Evolutionary conservation across 2,329 filamentous ascomycete genomes (phyloP).

Genomic region (Calonectria pseudoreteaudii): DNA sequence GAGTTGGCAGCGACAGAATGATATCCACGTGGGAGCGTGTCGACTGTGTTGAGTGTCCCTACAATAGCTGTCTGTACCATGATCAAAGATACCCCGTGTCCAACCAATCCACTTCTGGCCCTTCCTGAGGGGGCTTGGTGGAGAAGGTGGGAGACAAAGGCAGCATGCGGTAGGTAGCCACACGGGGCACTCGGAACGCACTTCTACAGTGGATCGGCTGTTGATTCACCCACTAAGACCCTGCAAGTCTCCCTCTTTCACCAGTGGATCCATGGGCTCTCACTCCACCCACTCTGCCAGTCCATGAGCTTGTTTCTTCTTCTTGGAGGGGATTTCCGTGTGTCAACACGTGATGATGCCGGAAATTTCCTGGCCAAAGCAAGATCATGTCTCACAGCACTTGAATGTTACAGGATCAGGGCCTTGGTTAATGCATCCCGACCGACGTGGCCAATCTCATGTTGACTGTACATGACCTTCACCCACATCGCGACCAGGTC

Average conservation of each 20-base stretch:
- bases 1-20: conserved; percentile 17
- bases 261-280: not conserved
- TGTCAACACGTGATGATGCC: not conserved
- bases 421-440: not conserved
- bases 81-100: conserved; percentile 22
- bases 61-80: conserved; percentile 14
- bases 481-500: not conserved
- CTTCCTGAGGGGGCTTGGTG: conserved; percentile 6
- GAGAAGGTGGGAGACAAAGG: not conserved
- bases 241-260: not conserved
- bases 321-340: not conserved
- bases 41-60: conserved; percentile 19
- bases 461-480: not conserved
- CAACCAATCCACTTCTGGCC: conserved; percentile 14
- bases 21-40: conserved; percentile 26
- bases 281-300: not conserved
- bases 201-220: not conserved
- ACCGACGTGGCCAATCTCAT: not conserved
- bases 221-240: conserved; percentile 7
- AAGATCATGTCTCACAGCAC: not conserved
- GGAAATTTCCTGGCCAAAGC: not conserved
- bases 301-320: not conserved
- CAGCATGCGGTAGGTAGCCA: conserved; percentile 13
- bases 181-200: conserved; percentile 11
- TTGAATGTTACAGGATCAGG: not conserved